Conservation (phyloP, 2,329 filamentous ascomycete species). For the Cylindrodendrum hubeiense region DNA sequence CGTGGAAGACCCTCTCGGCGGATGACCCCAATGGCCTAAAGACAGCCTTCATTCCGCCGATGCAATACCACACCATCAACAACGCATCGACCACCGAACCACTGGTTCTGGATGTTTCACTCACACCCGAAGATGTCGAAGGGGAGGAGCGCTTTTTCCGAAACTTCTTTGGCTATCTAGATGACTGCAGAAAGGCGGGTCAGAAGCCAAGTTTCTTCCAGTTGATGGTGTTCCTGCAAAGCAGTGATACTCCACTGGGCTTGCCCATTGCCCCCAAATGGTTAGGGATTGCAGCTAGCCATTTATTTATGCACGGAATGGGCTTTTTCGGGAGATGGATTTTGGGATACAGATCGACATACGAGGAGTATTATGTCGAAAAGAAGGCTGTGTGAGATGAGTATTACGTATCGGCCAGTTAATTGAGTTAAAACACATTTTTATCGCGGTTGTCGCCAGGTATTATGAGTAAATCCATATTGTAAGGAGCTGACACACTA, state of each 20-base stretch:
- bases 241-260: conserved; percentile 3
- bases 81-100: conserved; percentile 9
- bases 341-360: conserved; percentile 4
- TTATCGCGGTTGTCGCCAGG: too few species aligned
- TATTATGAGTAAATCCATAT: too few species aligned
- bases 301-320: conserved; percentile 13
- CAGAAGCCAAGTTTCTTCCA: conserved; percentile 9
- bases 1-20: conserved; percentile 7
- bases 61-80: conserved; percentile 13
- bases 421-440: too few species aligned
- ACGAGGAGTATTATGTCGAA: background rate
- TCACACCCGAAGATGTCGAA: conserved; percentile 8
- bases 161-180: conserved; percentile 16
- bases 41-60: conserved; percentile 6
- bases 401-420: too few species aligned
- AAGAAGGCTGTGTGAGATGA: background rate
- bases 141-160: conserved; percentile 10
- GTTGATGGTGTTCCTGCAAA: conserved; percentile 1
- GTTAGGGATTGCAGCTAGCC: background rate
- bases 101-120: background rate
- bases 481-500: too few species aligned
- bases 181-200: conserved; percentile 8
- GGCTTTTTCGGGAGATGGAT: conserved; percentile 8
- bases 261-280: background rate
- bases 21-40: conserved; percentile 2